These are phyloP conservation scores for Boletus edulis DNA, from an alignment of 768 basidiomycete genomes.

Conservation along the genomic window DNA sequence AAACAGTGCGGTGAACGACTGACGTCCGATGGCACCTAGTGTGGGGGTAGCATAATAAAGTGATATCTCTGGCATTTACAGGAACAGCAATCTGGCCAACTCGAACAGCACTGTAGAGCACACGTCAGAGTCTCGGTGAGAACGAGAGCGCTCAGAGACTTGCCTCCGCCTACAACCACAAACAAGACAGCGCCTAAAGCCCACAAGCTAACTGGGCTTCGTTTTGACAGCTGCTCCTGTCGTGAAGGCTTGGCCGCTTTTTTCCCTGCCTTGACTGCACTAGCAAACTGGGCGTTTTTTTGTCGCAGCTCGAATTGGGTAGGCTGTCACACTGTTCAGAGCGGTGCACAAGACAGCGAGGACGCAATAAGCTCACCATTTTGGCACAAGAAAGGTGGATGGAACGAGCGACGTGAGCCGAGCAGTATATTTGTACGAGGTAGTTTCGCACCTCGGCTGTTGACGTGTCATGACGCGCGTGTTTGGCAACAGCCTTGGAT, in stretches of 20 bases:
- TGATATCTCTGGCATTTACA: constrained; percentile 36
- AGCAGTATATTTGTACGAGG: neutral
- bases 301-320: constrained; percentile 81
- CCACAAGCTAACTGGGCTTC: constrained; percentile 74
- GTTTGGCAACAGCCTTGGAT: constrained; percentile 26
- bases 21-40: constrained; percentile 2
- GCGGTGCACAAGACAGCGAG: no score
- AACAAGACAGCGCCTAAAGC: constrained; percentile 73
- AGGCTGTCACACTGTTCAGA: constrained; percentile 43
- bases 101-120: constrained; percentile 66
- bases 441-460: no score
- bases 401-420: constrained; percentile 30
- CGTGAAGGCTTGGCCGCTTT: constrained; percentile 70
- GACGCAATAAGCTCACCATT: constrained; percentile 31
- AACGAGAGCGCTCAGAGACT: constrained; percentile 24
- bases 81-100: constrained; percentile 61
- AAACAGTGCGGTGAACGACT: constrained; percentile 10
- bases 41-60: constrained; percentile 1
- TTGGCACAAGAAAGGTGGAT: neutral
- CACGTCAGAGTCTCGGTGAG: constrained; percentile 8
- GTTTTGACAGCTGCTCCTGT: constrained; percentile 66
- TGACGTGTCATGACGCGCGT: constrained; percentile 21
- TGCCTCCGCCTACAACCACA: constrained; percentile 79
- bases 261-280: constrained; percentile 70
- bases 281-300: constrained; percentile 79